A percentile compares a stretch with the other conserved stretches of the same genome.
These are phyloP conservation scores for Lasiosphaeria miniovina DNA, from an alignment of 495 filamentous ascomycete species.

Conservation along the genomic window DNA sequence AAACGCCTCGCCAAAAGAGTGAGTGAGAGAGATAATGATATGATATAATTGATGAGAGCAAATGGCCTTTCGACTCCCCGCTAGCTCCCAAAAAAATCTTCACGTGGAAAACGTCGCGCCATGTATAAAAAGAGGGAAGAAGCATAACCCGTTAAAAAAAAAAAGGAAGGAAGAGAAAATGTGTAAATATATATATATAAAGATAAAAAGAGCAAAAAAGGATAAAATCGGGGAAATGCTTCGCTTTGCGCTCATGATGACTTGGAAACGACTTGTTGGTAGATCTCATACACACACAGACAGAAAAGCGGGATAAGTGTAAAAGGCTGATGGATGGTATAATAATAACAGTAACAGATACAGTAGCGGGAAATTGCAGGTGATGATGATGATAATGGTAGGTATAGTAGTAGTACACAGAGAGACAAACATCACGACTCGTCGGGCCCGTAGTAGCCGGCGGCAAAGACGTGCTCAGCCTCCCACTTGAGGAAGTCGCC, in stretches of 20 bases:
- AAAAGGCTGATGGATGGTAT: too few species aligned
- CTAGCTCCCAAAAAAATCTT: too few species aligned
- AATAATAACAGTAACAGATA: background rate
- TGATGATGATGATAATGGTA: background rate
- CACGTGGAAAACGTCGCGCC: too few species aligned
- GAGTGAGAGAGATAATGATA: too few species aligned
- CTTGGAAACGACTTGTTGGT: background rate
- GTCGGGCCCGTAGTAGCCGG: slow-evolving; percentile 4
- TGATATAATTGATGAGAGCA: too few species aligned
- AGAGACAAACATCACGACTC: background rate
- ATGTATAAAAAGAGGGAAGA: too few species aligned
- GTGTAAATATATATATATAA: background rate
- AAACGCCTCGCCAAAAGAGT: too few species aligned
- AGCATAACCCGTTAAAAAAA: too few species aligned
- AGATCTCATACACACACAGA: background rate
- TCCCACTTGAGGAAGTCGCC: slow-evolving; percentile 52
- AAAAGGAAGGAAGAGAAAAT: background rate
- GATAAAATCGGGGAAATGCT: background rate
- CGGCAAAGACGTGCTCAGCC: slow-evolving; percentile 38
- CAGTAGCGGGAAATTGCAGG: background rate
- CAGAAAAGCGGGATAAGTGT: too few species aligned
- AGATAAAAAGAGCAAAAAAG: background rate
- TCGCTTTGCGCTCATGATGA: background rate
- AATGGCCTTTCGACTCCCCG: too few species aligned
- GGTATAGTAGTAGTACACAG: background rate